Evolutionary conservation across 257 asterid species (phyloP).

Genomic region (Przewalskia tangutica): DNA sequence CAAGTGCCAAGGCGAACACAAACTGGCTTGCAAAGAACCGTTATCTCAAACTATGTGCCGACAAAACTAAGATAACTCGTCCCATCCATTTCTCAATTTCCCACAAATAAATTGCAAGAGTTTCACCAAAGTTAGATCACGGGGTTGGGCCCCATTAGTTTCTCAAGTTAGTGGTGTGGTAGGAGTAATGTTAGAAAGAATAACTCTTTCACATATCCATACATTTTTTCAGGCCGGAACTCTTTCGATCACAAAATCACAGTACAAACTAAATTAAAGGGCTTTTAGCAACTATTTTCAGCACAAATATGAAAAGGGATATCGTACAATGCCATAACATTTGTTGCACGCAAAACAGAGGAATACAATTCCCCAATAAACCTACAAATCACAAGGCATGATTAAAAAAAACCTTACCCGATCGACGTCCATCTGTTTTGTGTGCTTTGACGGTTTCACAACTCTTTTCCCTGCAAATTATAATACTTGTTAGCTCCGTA

Average conservation of each 20-base stretch:
- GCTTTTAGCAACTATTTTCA: neutral
- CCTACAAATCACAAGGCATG: neutral
- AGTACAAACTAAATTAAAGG: neutral
- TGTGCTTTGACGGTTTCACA: conserved; percentile 59
- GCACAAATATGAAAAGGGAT: neutral
- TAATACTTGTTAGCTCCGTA: neutral
- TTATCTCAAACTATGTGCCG: neutral
- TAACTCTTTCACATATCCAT: neutral
- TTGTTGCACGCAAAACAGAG: neutral
- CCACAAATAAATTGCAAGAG: neutral
- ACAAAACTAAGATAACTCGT: neutral
- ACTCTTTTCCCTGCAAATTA: conserved; percentile 52
- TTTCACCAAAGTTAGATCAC: neutral
- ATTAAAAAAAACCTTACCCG: conserved; percentile 28
- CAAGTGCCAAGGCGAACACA: too few species aligned
- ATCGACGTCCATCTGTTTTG: conserved; percentile 65
- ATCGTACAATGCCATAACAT: neutral
- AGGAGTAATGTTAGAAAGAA: too few species aligned
- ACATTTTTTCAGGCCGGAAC: neutral
- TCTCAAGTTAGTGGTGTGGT: too few species aligned
- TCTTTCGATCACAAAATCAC: neutral
- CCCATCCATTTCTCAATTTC: neutral
- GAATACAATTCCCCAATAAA: neutral
- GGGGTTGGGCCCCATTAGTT: neutral
- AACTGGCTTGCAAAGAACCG: too few species aligned